Evolutionary conservation across 2,329 filamentous ascomycete genomes (phyloP).

Genomic region (Colletotrichum sp.): DNA sequence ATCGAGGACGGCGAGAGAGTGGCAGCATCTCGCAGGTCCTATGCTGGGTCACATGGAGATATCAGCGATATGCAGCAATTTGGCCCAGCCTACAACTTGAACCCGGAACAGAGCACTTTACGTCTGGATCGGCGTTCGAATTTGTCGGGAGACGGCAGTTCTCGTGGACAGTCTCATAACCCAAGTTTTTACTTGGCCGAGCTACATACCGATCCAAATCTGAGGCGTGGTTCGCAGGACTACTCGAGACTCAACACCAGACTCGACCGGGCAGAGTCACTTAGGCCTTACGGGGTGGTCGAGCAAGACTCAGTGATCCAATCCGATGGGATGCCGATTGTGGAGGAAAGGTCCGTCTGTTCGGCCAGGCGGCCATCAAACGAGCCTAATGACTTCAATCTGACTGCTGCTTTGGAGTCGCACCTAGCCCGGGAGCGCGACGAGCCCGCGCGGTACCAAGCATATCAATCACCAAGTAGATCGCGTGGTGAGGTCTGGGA

Average conservation of each 20-base stretch:
- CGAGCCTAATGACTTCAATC: neutral
- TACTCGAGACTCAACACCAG: neutral
- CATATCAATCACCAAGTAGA: neutral
- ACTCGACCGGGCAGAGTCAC: neutral
- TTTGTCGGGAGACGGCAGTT: neutral
- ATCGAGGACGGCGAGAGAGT: neutral
- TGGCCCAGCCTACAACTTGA: neutral
- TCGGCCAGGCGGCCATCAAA: neutral
- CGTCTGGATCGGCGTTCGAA: neutral
- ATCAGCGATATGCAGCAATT: neutral
- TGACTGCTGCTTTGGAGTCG: slow-evolving; percentile 11
- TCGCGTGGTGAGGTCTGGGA: neutral
- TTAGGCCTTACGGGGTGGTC: neutral
- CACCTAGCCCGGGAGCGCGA: slow-evolving; percentile 14
- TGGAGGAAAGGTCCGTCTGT: neutral
- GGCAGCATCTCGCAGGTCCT: neutral
- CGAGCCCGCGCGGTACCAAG: neutral
- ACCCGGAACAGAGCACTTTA: neutral
- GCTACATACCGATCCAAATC: neutral
- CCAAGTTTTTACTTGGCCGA: neutral
- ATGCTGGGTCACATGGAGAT: neutral
- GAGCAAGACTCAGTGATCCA: neutral
- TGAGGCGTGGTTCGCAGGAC: neutral
- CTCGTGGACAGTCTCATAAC: neutral
- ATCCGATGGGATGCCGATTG: neutral